phyloP scores from a whole-genome alignment of 495 filamentous ascomycete genomes.

The Bathelium albidoporum region DNA sequence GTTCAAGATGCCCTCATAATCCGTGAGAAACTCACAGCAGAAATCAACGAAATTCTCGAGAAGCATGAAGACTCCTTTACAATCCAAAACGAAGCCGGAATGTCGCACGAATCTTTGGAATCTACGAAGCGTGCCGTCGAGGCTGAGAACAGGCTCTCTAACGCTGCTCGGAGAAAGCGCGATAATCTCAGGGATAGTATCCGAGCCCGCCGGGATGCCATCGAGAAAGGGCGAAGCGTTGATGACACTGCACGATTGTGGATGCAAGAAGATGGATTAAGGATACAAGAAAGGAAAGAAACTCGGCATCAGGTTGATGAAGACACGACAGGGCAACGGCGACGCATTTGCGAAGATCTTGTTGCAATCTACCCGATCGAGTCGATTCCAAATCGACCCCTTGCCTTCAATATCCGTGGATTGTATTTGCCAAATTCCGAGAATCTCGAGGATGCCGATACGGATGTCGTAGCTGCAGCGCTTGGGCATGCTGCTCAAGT shows the following conservation, averaged over 20 bases:
- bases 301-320: constrained; percentile 47
- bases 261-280: constrained; percentile 41
- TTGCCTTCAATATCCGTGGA: constrained; percentile 68
- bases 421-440: constrained; percentile 67
- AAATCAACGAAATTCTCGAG: constrained; percentile 66
- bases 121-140: constrained; percentile 51
- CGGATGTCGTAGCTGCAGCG: constrained; percentile 65
- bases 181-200: constrained; percentile 58
- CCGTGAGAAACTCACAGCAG: constrained; percentile 57
- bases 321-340: constrained; percentile 65
- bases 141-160: constrained; percentile 53
- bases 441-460: constrained; percentile 49
- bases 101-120: constrained; percentile 52
- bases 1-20: constrained; percentile 84
- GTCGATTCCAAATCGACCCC: constrained; percentile 48
- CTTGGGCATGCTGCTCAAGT: constrained; percentile 75
- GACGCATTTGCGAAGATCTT: constrained; percentile 78
- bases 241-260: constrained; percentile 31
- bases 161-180: constrained; percentile 46
- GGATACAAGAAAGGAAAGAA: constrained; percentile 41
- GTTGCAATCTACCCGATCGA: constrained; percentile 68
- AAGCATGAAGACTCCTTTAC: constrained; percentile 37
- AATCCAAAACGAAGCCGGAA: constrained; percentile 42
- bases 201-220: constrained; percentile 52
- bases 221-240: constrained; percentile 47